A percentile compares a stretch with the other conserved stretches of the same genome.
These are phyloP conservation scores for Pseudodiploospora longispora DNA, from an alignment of 2,329 filamentous ascomycete species.

Conservation along the genomic window DNA sequence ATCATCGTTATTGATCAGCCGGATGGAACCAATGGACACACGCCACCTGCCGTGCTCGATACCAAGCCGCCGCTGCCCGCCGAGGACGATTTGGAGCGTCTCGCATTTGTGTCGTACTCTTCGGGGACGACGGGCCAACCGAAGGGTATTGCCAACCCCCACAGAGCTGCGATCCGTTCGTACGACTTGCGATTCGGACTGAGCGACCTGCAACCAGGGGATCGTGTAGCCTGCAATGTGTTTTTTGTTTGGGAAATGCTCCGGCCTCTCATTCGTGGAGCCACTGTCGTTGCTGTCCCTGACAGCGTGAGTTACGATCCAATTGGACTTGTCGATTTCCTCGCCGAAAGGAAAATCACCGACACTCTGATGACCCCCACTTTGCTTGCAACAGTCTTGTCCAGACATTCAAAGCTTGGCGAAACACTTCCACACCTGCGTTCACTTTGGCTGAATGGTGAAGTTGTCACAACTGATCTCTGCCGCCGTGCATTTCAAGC, in stretches of 20 bases:
- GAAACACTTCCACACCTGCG: constrained; percentile 56
- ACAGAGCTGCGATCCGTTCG: constrained; percentile 64
- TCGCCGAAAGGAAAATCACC: constrained; percentile 58
- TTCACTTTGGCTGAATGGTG: constrained; percentile 73
- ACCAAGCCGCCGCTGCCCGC: constrained; percentile 45
- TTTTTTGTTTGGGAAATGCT: constrained; percentile 84
- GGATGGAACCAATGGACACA: constrained; percentile 19
- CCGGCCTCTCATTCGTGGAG: constrained; percentile 66
- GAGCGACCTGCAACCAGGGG: constrained; percentile 61
- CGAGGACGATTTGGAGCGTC: constrained; percentile 61
- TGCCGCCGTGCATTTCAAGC: constrained; percentile 59
- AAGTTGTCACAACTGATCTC: constrained; percentile 73
- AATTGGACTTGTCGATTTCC: constrained; percentile 61
- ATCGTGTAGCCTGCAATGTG: constrained; percentile 79
- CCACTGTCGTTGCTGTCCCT: constrained; percentile 66
- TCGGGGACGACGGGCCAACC: constrained; percentile 70
- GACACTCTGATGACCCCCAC: constrained; percentile 82
- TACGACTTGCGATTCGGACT: constrained; percentile 65
- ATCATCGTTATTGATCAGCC: constrained; percentile 56
- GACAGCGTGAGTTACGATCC: constrained; percentile 75
- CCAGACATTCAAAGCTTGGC: constrained; percentile 59
- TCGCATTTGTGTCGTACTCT: constrained; percentile 76
- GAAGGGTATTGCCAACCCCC: constrained; percentile 77
- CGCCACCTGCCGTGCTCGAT: constrained; percentile 22
- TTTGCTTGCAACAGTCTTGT: constrained; percentile 64